Evolutionary conservation across 345 rosid species (phyloP).

Genomic region (Bruguiera sexangula): DNA sequence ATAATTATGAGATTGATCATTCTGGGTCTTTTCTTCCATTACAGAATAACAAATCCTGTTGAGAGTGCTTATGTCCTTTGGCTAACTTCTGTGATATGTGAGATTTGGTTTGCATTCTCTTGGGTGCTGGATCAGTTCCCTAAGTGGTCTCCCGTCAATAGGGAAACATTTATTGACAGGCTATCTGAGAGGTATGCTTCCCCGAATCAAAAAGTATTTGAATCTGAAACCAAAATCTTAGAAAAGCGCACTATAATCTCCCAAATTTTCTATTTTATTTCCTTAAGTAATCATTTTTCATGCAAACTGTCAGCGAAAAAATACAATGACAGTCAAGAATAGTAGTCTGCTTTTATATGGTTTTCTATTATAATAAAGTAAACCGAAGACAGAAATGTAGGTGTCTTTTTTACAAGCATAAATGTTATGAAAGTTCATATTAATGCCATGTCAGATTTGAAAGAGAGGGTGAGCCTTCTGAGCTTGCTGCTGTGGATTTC

Average conservation of each 20-base stretch:
- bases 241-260: neutral
- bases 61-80: conserved; percentile 80
- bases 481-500: conserved; percentile 93
- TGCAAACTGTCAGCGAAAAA: too few species aligned
- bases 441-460: conserved; percentile 52
- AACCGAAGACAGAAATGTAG: too few species aligned
- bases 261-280: too few species aligned
- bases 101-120: conserved; percentile 96
- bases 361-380: neutral
- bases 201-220: neutral
- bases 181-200: conserved; percentile 74
- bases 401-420: neutral
- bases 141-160: conserved; percentile 84
- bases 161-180: conserved; percentile 61
- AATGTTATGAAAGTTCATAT: neutral
- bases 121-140: conserved; percentile 99
- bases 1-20: conserved; percentile 73
- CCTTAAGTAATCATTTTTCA: too few species aligned
- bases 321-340: neutral
- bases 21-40: conserved; percentile 88
- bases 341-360: neutral
- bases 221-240: neutral
- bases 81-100: conserved; percentile 97
- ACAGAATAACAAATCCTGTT: conserved; percentile 86
- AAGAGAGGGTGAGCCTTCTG: conserved; percentile 79